Base-by-base conservation (phyloP, 495 filamentous ascomycete species). In the Podospora fimiseda region DNA sequence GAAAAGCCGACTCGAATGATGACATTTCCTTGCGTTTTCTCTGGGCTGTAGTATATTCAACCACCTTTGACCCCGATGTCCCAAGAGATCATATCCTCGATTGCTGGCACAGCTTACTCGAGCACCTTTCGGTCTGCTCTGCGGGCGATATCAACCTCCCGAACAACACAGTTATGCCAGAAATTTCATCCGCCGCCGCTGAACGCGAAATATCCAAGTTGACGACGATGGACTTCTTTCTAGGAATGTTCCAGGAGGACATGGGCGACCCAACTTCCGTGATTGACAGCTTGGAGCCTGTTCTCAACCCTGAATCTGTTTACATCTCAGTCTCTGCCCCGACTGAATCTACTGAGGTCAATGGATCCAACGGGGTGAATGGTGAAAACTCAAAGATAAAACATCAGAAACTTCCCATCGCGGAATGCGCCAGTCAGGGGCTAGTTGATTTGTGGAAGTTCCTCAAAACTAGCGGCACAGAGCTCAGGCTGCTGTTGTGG, bases 211-310 rank as follows among this genome's bases (percentile, higher is more conserved):
- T 95, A 21, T 88, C 88, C 42, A 88, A 90, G 62, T 74, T 97
- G 13, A 95, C 88, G 13, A 97, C 90, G 0, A 90, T 93, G 81
- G 94, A 95, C 60, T 97, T 96, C 69, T 97, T 99, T 69, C 75
- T 87, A 53, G 86, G 82, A 23, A 80, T 99, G 0, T 96, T 96
- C 57, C 74, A 78, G 33, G 74, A 78, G 9, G 75, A 80, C 38
- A 68, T 79, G 27, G 80, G 80, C 33, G 82, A 95, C 60, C 85
- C 93, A 0, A 76, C 88, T 3, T 79, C 82, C 8, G 77, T 95
- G 3, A 95, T 99, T 58, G 90, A 96, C 58, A 93, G 81, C 36
- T 74, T 99, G 27, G 94, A 99, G 59, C 93, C 94, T 1, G 83
- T 99, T 14, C 77, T 99, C 1, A 89, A 94, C 50, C 84, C 85